Evolutionary conservation across 2,329 filamentous ascomycete genomes (phyloP).

Genomic region (Dryadomyces quercivorus): DNA sequence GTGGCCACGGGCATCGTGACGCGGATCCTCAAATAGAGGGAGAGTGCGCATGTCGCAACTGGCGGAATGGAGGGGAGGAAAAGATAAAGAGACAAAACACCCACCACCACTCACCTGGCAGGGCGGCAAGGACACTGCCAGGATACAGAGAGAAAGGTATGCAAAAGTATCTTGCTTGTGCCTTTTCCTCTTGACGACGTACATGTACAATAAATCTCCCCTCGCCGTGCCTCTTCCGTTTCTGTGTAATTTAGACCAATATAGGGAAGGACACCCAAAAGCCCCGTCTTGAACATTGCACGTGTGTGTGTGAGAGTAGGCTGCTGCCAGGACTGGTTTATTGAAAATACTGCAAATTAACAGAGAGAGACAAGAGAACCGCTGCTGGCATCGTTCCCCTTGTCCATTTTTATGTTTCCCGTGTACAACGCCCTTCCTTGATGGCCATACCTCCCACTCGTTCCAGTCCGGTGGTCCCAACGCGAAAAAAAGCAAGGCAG

Average conservation of each 20-base stretch:
- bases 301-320: neutral
- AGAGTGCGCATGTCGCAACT: neutral
- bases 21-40: slow-evolving; percentile 51
- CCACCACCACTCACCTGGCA: neutral
- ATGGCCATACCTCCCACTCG: neutral
- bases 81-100: slow-evolving; percentile 4
- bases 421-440: neutral
- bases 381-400: neutral
- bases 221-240: slow-evolving; percentile 9
- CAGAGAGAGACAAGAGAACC: neutral
- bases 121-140: neutral
- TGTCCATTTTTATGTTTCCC: neutral
- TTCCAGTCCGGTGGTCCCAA: slow-evolving; percentile 1
- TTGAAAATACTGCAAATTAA: neutral
- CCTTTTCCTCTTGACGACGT: neutral
- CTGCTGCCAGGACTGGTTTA: neutral
- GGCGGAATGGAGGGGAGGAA: neutral
- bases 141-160: neutral
- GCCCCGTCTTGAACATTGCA: no score
- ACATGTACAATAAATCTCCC: slow-evolving; percentile 8
- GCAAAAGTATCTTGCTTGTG: neutral
- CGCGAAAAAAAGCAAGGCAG: neutral
- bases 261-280: neutral
- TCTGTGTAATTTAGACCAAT: slow-evolving; percentile 17
- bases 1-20: slow-evolving; percentile 77